Conservation (phyloP, 306 rosid genomes). For the cucumber (Cucumis sativus) region Cucumber_9930_V3 NC_026659.2:24678001-24678500, state of each 20-base stretch:
- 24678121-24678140: background rate
- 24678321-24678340: background rate
- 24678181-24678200: background rate
- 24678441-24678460: background rate
- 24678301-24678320: background rate
- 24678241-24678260: slow-evolving; percentile 6
- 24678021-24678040: background rate
- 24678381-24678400: background rate
- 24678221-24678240: slow-evolving; percentile 1
- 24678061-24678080: background rate
- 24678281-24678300: background rate
- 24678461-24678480: background rate
- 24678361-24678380: background rate
- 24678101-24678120: background rate
- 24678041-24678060: background rate
- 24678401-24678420: background rate
- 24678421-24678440: background rate
- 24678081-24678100: background rate
- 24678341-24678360: background rate
- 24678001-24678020: too few species aligned
- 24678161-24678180: background rate
- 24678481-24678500: slow-evolving; percentile 23
- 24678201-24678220: background rate
- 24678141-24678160: background rate
- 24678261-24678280: background rate